phyloP scores from a whole-genome alignment of 164 flowering plant genomes.

The Cinnamomum chago region DNA sequence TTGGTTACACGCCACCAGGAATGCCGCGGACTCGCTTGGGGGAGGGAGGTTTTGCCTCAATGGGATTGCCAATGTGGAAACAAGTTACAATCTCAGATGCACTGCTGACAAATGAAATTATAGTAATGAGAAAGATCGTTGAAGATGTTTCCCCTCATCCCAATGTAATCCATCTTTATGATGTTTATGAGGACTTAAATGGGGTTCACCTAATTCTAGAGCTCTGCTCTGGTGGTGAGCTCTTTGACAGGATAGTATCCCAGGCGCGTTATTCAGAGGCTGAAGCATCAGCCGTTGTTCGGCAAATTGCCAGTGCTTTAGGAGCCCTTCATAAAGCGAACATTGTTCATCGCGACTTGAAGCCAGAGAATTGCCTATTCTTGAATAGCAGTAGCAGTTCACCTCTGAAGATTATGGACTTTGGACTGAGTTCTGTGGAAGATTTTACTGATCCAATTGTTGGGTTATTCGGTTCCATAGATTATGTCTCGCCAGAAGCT shows the following conservation, averaged over 20 bases:
- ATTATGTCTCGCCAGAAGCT: constrained; percentile 80
- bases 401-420: constrained; percentile 83
- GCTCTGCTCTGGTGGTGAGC: constrained; percentile 76
- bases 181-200: constrained; percentile 53
- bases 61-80: constrained; percentile 30
- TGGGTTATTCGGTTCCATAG: constrained; percentile 77
- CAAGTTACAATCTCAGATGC: constrained; percentile 58
- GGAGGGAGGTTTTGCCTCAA: constrained; percentile 15
- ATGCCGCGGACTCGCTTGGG: constrained; percentile 10
- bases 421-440: constrained; percentile 72
- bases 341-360: constrained; percentile 72
- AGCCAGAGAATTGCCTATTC: constrained; percentile 80
- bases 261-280: constrained; percentile 48
- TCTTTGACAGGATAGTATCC: constrained; percentile 70
- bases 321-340: constrained; percentile 46
- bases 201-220: constrained; percentile 70
- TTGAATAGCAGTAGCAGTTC: constrained; percentile 36
- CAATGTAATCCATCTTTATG: constrained; percentile 65
- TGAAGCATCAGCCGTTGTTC: constrained; percentile 56
- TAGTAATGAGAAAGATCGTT: constrained; percentile 66
- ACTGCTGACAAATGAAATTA: constrained; percentile 63
- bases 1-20: constrained; percentile 20
- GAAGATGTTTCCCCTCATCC: constrained; percentile 67
- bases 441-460: constrained; percentile 75
- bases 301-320: constrained; percentile 58